Base-by-base conservation (phyloP, 768 basidiomycete genomes). In the Asterophora lycoperdoides region DNA sequence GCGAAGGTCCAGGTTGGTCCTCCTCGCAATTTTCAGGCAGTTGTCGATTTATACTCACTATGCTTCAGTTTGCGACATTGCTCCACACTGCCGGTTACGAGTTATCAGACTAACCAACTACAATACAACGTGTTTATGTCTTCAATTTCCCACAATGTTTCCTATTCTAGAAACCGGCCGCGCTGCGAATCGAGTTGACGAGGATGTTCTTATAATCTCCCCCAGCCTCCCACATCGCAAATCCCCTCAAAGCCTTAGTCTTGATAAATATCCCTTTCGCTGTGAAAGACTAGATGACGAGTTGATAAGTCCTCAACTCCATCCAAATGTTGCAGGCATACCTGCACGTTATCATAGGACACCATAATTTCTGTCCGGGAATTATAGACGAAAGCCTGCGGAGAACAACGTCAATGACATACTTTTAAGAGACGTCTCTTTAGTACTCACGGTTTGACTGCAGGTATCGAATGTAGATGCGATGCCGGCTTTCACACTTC, bases 1-100 rank as follows among this genome's bases (percentile, higher is more conserved):
- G 87, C 90, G 4, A 93, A 91, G 69, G 91, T 93, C 8, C 87
- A 92, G 73, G 88, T 86, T 55, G 32, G 76, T 64, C 5, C 1
- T 30, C 7, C 18, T 18, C 1, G 8, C 11, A 20, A 3, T 11
- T 39, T 23, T 6, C 44, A 6, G 23, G 3, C 9, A 15, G 23
- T 19, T 42, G 37, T 1, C 38, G 18, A 18, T 26, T 34, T 7
- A 28, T 30, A 18, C 29, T 11, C 36, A 42, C 33, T 46, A 13
- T n/a, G 23, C 35, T 42, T 4, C 32, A 85, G 84, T 81, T 90
- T 56, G 85, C 85, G 1, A 77, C 84, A 6, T 61, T 89, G 39
- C 66, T 90, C 39, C 86, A 88, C 53, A 69, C 80, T 5, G 84
- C 86, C n/a, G 79, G 81, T 9, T 84, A 73, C 58, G 75, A 83